Evolutionary conservation across 352 stramenopile genomes (phyloP), one percentile per base, ranked within the genome.

Genomic region (Phytophthora sp.): DNA sequence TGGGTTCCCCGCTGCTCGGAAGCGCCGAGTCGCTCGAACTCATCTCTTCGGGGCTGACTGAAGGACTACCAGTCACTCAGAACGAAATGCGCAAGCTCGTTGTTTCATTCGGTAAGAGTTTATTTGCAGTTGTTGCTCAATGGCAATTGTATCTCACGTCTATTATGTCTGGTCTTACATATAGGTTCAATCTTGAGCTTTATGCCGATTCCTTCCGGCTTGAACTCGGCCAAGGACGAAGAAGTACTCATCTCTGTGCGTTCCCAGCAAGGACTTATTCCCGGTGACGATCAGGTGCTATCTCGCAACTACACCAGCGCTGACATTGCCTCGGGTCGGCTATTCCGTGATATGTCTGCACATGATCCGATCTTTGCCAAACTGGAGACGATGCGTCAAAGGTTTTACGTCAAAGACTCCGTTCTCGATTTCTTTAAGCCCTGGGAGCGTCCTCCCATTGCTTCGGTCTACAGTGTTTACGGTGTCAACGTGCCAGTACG

Each of bases 391-490:
- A 47, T 91, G 38, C 79, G 82, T 15, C 59, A 85, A 45, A 69
- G 76, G 7, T 94, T 91, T 58, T 93, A 92, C 63, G 73, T 74
- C 16, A 44, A 91, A 20, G 86, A 94, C 63, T 62, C 80, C 11
- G 74, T 94, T 8, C 33, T 94, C 0, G 74, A 94, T 33, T 67
- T 78, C 16, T 76, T 80, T 15, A 73, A 69, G 30, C 80, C 86
- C 0, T 93, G 82, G 82, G 68, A 85, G 7, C 80, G 86, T 18
- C 86, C 86, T 13, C 86, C 84, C 0, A 93, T 94, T 51, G 77
- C 76, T 38, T 81, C 70, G 0, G 82, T 94, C n/a, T 93, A 93
- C 55, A 73, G 79, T 21, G 75, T 91, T 33, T 94, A 94, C 56
- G 86, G 86, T 45, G 77, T 89, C 44, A 90, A 91, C n/a, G 66